Evolutionary conservation across 2,329 filamentous ascomycete genomes (phyloP).

Genomic region (Phyllosticta citriasiana): DNA sequence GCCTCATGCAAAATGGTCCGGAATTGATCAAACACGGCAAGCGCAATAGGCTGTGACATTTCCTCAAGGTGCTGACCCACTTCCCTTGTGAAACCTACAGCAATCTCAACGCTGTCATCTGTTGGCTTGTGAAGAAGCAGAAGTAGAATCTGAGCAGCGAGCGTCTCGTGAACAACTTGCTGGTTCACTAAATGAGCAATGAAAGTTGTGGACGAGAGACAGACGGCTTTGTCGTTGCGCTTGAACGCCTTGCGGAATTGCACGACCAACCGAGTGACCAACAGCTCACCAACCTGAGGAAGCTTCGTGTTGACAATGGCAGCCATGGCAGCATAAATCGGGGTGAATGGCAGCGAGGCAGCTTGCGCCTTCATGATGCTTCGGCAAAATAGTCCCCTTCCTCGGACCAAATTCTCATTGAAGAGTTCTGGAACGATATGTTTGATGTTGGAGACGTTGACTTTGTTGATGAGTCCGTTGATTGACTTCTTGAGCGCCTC

Average conservation of each 20-base stretch:
- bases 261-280: conserved; percentile 74
- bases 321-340: conserved; percentile 91
- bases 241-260: conserved; percentile 95
- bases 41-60: conserved; percentile 80
- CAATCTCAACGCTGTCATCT: conserved; percentile 95
- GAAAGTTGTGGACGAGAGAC: conserved; percentile 85
- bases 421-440: conserved; percentile 94
- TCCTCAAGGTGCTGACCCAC: conserved; percentile 91
- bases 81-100: conserved; percentile 84
- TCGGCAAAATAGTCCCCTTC: conserved; percentile 84
- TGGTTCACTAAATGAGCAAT: conserved; percentile 93
- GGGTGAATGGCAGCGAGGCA: conserved; percentile 88
- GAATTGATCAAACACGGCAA: conserved; percentile 93
- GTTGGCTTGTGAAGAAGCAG: conserved; percentile 92
- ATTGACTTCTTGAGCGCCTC: conserved; percentile 98
- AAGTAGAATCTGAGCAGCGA: conserved; percentile 84
- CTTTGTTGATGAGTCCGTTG: conserved; percentile 98
- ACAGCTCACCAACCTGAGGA: conserved; percentile 83
- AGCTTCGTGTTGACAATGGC: conserved; percentile 97
- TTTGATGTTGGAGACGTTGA: conserved; percentile 97
- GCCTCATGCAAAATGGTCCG: conserved; percentile 91
- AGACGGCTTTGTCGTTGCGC: conserved; percentile 94
- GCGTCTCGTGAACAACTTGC: conserved; percentile 87
- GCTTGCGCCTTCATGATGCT: conserved; percentile 98
- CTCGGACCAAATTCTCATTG: conserved; percentile 83